These are phyloP conservation scores for Vitis rupestris DNA, from an alignment of 164 flowering plant species.

Conservation along the genomic window DNA sequence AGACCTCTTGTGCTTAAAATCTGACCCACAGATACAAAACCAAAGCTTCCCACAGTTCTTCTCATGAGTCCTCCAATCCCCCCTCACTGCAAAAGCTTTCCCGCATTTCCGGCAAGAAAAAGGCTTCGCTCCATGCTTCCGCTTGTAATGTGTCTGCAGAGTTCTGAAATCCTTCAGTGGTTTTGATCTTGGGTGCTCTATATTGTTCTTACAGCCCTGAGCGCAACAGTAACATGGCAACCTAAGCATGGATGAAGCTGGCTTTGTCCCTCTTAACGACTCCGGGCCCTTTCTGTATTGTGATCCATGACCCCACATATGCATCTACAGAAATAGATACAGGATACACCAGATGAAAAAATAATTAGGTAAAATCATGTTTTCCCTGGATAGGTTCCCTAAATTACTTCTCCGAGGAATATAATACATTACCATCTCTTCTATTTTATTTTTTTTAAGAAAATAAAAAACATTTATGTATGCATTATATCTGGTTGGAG, in stretches of 20 bases:
- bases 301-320: slow-evolving; percentile 84
- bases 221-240: slow-evolving; percentile 73
- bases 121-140: slow-evolving; percentile 67
- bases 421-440: too few relatives aligned
- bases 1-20: slow-evolving; percentile 77
- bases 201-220: slow-evolving; percentile 71
- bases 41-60: slow-evolving; percentile 76
- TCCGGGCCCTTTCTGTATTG: slow-evolving; percentile 58
- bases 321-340: slow-evolving; percentile 40
- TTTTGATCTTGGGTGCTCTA: slow-evolving; percentile 61
- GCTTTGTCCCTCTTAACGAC: slow-evolving; percentile 52
- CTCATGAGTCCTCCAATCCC: slow-evolving; percentile 83
- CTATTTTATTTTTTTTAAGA: too few relatives aligned
- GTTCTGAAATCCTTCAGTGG: slow-evolving; percentile 77
- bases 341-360: background rate
- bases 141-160: slow-evolving; percentile 73
- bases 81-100: slow-evolving; percentile 68
- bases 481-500: too few relatives aligned
- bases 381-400: too few relatives aligned
- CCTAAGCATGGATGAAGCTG: slow-evolving; percentile 48
- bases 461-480: too few relatives aligned
- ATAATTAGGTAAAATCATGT: background rate
- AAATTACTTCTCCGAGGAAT: too few relatives aligned
- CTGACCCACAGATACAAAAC: slow-evolving; percentile 77
- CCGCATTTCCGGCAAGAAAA: slow-evolving; percentile 64